Evolutionary conservation across 768 basidiomycete genomes (phyloP), one percentile per base, ranked within the genome.

Genomic region (Amanita exitialis): DNA sequence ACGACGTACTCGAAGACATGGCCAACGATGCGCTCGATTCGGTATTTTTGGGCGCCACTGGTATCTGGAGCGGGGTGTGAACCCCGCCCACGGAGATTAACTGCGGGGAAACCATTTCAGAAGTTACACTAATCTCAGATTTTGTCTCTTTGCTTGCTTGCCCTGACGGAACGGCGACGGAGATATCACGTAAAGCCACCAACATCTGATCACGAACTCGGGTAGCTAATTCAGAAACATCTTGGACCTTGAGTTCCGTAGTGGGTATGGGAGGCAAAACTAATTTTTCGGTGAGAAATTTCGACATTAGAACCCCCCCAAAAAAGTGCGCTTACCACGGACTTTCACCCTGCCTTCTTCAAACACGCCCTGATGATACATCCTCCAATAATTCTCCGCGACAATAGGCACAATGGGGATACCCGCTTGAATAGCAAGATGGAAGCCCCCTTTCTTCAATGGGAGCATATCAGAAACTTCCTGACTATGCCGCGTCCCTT

Each of bases 391-490:
- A 65, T 97, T 97, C 71, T 98, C 92, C 47, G 82, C 81, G 2
- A 98, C 84, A 47, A 99, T 78, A 5, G 96, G 95, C 27, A 90
- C 78, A 60, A 99, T 84, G 5, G 96, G 95, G 42, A 98, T 77
- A 27, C 86, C 82, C 10, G 90, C 83, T 66, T 93, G 84, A 21
- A 98, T 76, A 25, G 96, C 96, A 45, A 97, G 77, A 63, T 98
- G 93, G 75, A 98, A 98, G 3, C 92, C 94, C 36, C 96, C 96
- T 66, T 97, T 99, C 75, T 99, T 99, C 73, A 99, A 84, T 2
- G 90, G 86, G 4, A 88, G 73, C 63, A 99, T 68, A 28, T 78
- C 75, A 6, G 86, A 77, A 28, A 73, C 67, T 54, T 82, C 72
- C 18, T 76, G 75, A 52, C 77, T 77, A 39, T 90, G 81, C 32